Evolutionary conservation across 768 basidiomycete genomes (phyloP).

Genomic region (Boletus fagicola): DNA sequence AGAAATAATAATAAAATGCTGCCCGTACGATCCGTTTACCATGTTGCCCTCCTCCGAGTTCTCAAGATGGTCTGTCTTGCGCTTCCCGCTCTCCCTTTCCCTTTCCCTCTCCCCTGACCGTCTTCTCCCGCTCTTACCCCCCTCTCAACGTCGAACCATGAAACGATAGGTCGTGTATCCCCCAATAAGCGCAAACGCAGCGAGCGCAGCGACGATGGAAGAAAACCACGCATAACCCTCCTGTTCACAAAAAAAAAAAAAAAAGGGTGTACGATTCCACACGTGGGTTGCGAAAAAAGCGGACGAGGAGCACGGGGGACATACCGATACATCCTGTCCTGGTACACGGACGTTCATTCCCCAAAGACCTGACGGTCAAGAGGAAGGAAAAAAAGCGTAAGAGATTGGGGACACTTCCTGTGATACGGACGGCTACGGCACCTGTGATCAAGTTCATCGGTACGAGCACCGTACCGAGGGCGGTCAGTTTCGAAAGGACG

Average conservation of each 20-base stretch:
- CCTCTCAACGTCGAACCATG: constrained; percentile 49
- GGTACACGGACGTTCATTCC: constrained; percentile 99
- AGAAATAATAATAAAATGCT: no score
- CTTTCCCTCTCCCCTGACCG: neutral
- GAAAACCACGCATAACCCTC: constrained; percentile 79
- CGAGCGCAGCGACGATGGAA: constrained; percentile 78
- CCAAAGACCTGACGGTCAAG: constrained; percentile 71
- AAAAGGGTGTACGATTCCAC: neutral
- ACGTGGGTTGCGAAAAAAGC: neutral
- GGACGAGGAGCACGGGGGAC: no score
- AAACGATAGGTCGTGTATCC: constrained; percentile 78
- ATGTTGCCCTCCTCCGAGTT: neutral
- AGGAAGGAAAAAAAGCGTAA: neutral
- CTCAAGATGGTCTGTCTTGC: no score
- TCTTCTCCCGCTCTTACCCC: no score
- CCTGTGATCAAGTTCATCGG: constrained; percentile 97
- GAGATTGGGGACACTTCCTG: neutral
- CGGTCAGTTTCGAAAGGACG: constrained; percentile 94
- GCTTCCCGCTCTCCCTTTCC: no score
- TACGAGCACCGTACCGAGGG: constrained; percentile 94
- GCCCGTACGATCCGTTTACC: neutral
- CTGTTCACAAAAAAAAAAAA: neutral
- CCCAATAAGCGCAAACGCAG: constrained; percentile 78
- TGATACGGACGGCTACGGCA: constrained; percentile 25
- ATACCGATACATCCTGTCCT: constrained; percentile 61